phyloP scores from a whole-genome alignment of 192 early-diverging fungal species.

The Fimicolochytrium jonesii region DNA sequence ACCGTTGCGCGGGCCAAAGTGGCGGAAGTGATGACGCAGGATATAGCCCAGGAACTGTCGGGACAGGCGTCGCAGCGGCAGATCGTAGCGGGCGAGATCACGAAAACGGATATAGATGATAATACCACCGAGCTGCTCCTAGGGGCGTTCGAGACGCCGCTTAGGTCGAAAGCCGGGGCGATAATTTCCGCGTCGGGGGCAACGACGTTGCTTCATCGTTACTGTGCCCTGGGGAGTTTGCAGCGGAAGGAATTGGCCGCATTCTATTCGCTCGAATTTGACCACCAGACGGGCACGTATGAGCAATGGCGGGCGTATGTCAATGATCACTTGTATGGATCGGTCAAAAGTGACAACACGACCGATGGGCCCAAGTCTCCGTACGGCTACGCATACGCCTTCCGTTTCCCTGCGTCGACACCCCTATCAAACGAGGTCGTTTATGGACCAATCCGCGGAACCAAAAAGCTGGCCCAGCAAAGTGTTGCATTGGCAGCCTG shows the following conservation, averaged over 20 bases:
- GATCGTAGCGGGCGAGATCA: too few relatives aligned
- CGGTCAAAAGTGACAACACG: too few relatives aligned
- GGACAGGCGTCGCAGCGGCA: too few relatives aligned
- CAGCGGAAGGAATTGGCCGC: not conserved
- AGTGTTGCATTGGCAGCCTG: slow-evolving; percentile 67
- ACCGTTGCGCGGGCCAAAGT: slow-evolving; percentile 37
- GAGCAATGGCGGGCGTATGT: not conserved
- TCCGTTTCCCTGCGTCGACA: slow-evolving; percentile 11
- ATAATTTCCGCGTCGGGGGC: slow-evolving; percentile 7
- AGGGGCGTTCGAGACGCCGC: slow-evolving; percentile 7
- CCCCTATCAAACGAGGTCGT: slow-evolving; percentile 6
- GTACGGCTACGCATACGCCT: slow-evolving; percentile 13
- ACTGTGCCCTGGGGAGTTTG: not conserved
- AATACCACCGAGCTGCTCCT: slow-evolving; percentile 18
- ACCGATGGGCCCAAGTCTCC: not conserved
- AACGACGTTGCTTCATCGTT: slow-evolving; percentile 6
- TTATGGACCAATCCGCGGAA: slow-evolving; percentile 33
- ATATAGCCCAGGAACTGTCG: slow-evolving; percentile 20
- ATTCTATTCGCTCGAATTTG: slow-evolving; percentile 5
- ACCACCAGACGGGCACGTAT: not conserved
- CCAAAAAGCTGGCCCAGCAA: slow-evolving; percentile 67
- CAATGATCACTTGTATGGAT: too few relatives aligned
- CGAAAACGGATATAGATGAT: too few relatives aligned
- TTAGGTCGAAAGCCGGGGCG: slow-evolving; percentile 19
- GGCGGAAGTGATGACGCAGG: slow-evolving; percentile 37